Evolutionary conservation across 768 basidiomycete species (phyloP).

Genomic region (Tubosaeta sp.): DNA sequence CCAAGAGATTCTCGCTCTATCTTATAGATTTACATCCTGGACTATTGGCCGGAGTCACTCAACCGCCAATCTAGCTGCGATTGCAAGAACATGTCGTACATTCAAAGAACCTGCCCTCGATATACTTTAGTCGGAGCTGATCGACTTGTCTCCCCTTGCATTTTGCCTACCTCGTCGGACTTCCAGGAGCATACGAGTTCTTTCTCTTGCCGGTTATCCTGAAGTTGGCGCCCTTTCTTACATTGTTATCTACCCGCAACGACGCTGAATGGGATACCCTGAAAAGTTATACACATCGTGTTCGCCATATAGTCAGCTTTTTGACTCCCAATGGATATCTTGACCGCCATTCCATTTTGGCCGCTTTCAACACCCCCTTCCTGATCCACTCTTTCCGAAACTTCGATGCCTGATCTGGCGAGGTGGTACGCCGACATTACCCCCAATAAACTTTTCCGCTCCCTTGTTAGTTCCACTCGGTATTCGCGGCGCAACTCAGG

Average conservation of each 20-base stretch:
- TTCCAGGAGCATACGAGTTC: background rate
- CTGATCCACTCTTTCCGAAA: slow-evolving; percentile 1
- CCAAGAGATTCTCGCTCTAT: slow-evolving; percentile 4
- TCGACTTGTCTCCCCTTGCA: background rate
- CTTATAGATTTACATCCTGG: background rate
- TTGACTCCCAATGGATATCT: background rate
- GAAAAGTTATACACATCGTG: slow-evolving; percentile 1
- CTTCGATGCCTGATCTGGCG: slow-evolving; percentile 7
- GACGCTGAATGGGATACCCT: background rate
- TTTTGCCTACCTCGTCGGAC: background rate
- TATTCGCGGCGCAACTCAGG: background rate
- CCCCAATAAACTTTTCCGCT: background rate
- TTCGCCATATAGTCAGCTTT: background rate
- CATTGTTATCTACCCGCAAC: background rate
- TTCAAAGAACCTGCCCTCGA: slow-evolving; percentile 3
- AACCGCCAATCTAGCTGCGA: background rate
- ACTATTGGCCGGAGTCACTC: no score
- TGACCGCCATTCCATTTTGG: background rate
- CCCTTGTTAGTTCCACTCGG: background rate
- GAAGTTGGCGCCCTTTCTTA: background rate
- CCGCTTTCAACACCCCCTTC: background rate
- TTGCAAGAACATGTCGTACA: slow-evolving; percentile 1
- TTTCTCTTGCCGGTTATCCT: background rate
- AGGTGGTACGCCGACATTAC: background rate
- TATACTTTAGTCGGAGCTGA: background rate